Base-by-base conservation (phyloP, 1,284 basidiomycete genomes). In the Heliocybe sulcata region DNA sequence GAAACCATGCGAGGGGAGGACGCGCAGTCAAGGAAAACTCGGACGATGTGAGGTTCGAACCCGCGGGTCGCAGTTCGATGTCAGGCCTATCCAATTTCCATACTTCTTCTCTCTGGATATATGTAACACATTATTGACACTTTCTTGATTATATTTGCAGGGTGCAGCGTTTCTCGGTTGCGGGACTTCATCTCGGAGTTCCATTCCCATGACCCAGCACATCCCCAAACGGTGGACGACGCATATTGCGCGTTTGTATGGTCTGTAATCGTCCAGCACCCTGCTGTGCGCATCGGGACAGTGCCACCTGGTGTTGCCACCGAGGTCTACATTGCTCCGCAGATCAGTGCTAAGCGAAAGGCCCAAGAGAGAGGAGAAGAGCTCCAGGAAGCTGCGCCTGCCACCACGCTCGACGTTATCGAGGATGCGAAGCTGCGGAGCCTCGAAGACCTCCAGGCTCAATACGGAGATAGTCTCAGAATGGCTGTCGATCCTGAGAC, bases 181-280 rank as follows among this genome's bases (percentile, higher is more conserved):
- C 74, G 74, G 53, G 80, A 84, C 64, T 90, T 90, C 63, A 74
- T 92, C 54, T 58, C 70, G 33, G 82, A 78, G 38, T 92, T 86
- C 64, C 86, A 89, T 67, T 57, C 70, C 11, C 73, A 74, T 51
- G 67, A 70, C 25, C 61, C 67, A 27, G 65, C 69, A 23, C 67
- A 65, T 49, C 42, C 66, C 1, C 86, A 92, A 64, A 81, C 74
- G 50, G 71, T 86, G 31, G 92, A 95, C 64, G 85, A 87, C 59
- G 70, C 80, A 2, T 93, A 92, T 64, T 82, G 81, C 63, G 80
- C 83, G 1, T 94, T 90, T 65, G 79, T 93, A 16, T 94, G 91
- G 88, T 83, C 83, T 0, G 70, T 90, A 26, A 74, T 94, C 47
- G 78, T 86, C 23, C 79, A 82, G 59, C 84, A 90, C 59, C 81